Conservation (phyloP, 2,329 filamentous ascomycete genomes). For the Lecanicillium sp. region DNA sequence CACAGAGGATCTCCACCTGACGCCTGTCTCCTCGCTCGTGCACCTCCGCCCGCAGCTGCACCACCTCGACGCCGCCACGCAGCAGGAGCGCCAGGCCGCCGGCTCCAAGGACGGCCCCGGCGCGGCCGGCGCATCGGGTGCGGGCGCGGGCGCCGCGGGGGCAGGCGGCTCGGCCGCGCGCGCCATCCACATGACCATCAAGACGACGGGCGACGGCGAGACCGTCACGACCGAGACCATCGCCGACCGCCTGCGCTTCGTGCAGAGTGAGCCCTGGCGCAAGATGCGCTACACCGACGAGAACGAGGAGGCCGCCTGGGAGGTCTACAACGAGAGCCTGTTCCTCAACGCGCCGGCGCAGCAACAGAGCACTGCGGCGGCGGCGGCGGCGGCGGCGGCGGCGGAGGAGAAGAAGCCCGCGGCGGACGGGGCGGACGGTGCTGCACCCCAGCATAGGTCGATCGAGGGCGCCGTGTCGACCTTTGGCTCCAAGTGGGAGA, state of each 20-base stretch:
- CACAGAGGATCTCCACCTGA: conserved; percentile 77
- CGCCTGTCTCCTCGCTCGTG: conserved; percentile 73
- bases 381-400: conserved; percentile 12
- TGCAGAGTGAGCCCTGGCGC: conserved; percentile 79
- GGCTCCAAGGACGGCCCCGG: conserved; percentile 31
- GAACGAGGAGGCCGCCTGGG: conserved; percentile 69
- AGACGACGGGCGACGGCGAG: conserved; percentile 64
- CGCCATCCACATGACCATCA: conserved; percentile 82
- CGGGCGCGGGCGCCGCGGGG: conserved; percentile 27
- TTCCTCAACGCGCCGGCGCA: conserved; percentile 30
- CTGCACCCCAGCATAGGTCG: conserved; percentile 12
- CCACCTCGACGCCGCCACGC: conserved; percentile 78
- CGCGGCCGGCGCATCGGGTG: conserved; percentile 19
- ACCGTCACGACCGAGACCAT: conserved; percentile 63
- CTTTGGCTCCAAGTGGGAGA: conserved; percentile 37
- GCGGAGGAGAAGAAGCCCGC: conserved; percentile 4
- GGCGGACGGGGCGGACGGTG: conserved; percentile 19
- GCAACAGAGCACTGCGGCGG: conserved; percentile 5
- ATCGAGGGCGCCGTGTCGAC: conserved; percentile 33
- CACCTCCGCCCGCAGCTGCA: conserved; percentile 89
- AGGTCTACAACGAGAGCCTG: conserved; percentile 67
- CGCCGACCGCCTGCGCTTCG: conserved; percentile 65
- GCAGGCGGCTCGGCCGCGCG: conserved; percentile 49
- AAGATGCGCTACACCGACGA: conserved; percentile 76
- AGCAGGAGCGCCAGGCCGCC: conserved; percentile 52